Conservation (phyloP, 1,284 basidiomycete species). For the Athelia psychrophila region DNA sequence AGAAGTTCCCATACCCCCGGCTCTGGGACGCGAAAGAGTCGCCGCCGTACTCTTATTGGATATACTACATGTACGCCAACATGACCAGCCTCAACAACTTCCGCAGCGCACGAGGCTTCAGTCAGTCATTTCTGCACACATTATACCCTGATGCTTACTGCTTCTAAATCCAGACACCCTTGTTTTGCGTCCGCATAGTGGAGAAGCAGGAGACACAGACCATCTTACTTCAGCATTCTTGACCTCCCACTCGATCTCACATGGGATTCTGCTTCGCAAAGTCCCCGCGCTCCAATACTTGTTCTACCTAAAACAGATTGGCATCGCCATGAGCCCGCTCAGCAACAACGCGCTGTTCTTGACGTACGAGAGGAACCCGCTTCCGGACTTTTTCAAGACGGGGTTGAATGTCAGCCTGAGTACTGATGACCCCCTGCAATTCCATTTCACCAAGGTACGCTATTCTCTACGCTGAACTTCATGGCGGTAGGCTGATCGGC, state of each 20-base stretch:
- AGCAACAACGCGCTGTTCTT: conserved; percentile 98
- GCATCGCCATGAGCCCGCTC: conserved; percentile 96
- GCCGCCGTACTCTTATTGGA: conserved; percentile 95
- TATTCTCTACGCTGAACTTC: background rate
- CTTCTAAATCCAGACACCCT: conserved; percentile 78
- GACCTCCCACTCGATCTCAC: conserved; percentile 96
- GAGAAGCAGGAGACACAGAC: conserved; percentile 98
- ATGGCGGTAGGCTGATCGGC: background rate
- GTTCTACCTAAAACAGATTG: conserved; percentile 97
- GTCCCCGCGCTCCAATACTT: conserved; percentile 93
- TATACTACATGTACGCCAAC: conserved; percentile 98
- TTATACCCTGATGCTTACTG: conserved; percentile 3
- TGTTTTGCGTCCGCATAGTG: conserved; percentile 95
- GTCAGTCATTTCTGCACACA: conserved; percentile 45
- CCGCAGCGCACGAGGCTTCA: conserved; percentile 87
- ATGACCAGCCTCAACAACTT: conserved; percentile 94
- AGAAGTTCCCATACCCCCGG: conserved; percentile 78
- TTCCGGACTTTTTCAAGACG: conserved; percentile 95
- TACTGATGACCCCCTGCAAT: conserved; percentile 94
- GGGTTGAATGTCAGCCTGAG: conserved; percentile 97
- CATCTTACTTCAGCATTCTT: conserved; percentile 96
- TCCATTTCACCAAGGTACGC: conserved; percentile 93
- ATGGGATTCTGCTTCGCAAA: conserved; percentile 96
- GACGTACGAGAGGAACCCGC: conserved; percentile 95
- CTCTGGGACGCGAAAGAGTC: conserved; percentile 90